A percentile compares a stretch with the other conserved stretches of the same genome.
phyloP scores from a whole-genome alignment of 2,329 filamentous ascomycete species.

The Elsinoe ampelina region DNA sequence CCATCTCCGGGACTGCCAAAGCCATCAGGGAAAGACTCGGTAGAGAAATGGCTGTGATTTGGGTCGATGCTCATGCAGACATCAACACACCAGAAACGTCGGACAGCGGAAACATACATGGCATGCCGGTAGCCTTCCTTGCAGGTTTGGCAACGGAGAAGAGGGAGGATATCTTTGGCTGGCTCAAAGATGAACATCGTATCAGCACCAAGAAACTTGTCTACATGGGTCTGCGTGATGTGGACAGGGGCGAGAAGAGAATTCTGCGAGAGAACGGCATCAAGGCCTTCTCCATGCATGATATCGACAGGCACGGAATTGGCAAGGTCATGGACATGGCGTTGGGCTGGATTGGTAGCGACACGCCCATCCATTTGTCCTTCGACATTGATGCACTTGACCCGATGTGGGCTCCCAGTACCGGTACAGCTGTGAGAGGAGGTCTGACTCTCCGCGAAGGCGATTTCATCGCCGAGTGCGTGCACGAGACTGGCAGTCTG shows the following conservation, averaged over 20 bases:
- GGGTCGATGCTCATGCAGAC: slow-evolving; percentile 96
- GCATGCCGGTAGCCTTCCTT: slow-evolving; percentile 92
- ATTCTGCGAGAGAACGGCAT: slow-evolving; percentile 81
- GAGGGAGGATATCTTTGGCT: slow-evolving; percentile 74
- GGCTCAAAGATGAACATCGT: slow-evolving; percentile 65
- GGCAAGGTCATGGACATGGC: slow-evolving; percentile 97
- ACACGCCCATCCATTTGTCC: slow-evolving; percentile 92
- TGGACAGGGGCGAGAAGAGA: slow-evolving; percentile 88
- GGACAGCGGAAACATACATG: slow-evolving; percentile 87
- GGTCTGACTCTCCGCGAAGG: slow-evolving; percentile 90
- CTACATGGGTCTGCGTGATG: slow-evolving; percentile 90
- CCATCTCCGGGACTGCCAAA: slow-evolving; percentile 76
- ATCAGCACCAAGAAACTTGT: slow-evolving; percentile 76
- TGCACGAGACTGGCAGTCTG: slow-evolving; percentile 47
- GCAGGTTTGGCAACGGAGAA: slow-evolving; percentile 74
- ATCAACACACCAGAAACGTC: slow-evolving; percentile 94
- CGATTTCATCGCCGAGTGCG: slow-evolving; percentile 80
- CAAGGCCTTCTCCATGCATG: slow-evolving; percentile 97
- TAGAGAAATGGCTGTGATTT: slow-evolving; percentile 86
- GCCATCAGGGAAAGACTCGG: slow-evolving; percentile 74
- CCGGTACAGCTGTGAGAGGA: slow-evolving; percentile 86
- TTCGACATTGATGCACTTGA: slow-evolving; percentile 97
- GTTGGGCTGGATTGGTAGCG: slow-evolving; percentile 85
- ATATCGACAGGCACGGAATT: slow-evolving; percentile 90
- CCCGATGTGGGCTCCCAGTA: slow-evolving; percentile 91